Evolutionary conservation across 768 basidiomycete genomes (phyloP), one percentile per base, ranked within the genome.

Genomic region (Podaxis pistillaris): DNA sequence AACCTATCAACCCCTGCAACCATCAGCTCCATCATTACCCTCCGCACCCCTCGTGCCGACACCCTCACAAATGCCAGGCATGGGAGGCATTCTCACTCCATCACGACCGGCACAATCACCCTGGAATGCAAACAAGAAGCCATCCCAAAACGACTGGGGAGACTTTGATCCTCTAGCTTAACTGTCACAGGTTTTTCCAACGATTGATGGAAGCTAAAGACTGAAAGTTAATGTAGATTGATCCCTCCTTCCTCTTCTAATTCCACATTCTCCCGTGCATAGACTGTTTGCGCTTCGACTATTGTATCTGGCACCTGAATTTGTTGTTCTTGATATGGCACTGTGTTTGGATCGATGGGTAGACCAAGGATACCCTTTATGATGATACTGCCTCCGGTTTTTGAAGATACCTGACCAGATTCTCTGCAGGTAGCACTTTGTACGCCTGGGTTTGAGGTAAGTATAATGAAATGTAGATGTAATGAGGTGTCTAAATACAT

Each of bases 161-260:
- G 92, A 91, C 71, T 94, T 94, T 70, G 92, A 94, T 76, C 92
- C 92, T 12, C 75, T 91, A 50, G 80, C 83, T 56, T 89, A 74
- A 62, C 24, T 55, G 19, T 37, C 15, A 7, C 44, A 12, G 0
- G 8, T 19, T 46, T 46, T 46, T 7, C 19, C 44, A 17, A 46
- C 12, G 13, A 51, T 41, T n/a, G 28, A 50, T 40, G 50, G 11
- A 12, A 11, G 30, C 24, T 30, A 28, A 19, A 37, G 3, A 11
- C 37, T 38, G 26, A 40, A 46, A 41, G 11, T 40, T 51, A 59
- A 63, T 65, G 62, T 64, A 65, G 58, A 22, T 63, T 33, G 46
- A 60, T 56, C 58, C 26, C 52, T 7, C 26, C 33, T 15, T 37
- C 63, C 56, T 60, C 65, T 66, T 88, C 86, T 1, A 86, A 76